Evolutionary conservation across 169 alveolate species (phyloP).

Genomic region (Plasmodium yoelii): DNA sequence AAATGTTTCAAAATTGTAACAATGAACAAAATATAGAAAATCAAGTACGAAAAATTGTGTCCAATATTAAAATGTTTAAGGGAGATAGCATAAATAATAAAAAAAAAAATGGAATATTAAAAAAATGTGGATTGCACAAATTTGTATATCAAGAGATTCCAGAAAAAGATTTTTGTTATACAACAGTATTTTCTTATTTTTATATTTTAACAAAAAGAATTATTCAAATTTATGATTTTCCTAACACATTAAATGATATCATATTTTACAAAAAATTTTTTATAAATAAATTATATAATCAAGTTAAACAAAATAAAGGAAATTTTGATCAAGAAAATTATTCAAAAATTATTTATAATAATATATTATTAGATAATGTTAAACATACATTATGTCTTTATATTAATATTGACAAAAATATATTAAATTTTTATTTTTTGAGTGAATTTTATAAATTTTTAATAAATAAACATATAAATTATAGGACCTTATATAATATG

Average conservation of each 20-base stretch:
- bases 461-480: slow-evolving; percentile 16
- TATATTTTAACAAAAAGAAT: slow-evolving; percentile 19
- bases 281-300: slow-evolving; percentile 5
- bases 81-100: not conserved
- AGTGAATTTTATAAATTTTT: slow-evolving; percentile 42
- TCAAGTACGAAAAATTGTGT: not conserved
- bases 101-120: not conserved
- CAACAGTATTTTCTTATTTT: slow-evolving; percentile 10
- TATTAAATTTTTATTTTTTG: slow-evolving; percentile 12
- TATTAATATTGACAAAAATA: slow-evolving; percentile 37
- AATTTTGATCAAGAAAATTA: not conserved
- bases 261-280: slow-evolving; percentile 27
- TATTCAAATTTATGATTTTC: slow-evolving; percentile 20
- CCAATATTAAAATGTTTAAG: not conserved
- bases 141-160: not conserved
- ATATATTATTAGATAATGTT: slow-evolving; percentile 9
- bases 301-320: too few species aligned
- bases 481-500: slow-evolving; percentile 11
- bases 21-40: not conserved
- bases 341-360: slow-evolving; percentile 19
- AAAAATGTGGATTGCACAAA: not conserved
- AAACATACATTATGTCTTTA: slow-evolving; percentile 31
- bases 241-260: not conserved
- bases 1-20: not conserved
- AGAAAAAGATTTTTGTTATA: slow-evolving; percentile 10